These are phyloP conservation scores for Funneliformis mosseae DNA, from an alignment of 192 early-diverging fungal genomes.

Conservation along the genomic window DNA sequence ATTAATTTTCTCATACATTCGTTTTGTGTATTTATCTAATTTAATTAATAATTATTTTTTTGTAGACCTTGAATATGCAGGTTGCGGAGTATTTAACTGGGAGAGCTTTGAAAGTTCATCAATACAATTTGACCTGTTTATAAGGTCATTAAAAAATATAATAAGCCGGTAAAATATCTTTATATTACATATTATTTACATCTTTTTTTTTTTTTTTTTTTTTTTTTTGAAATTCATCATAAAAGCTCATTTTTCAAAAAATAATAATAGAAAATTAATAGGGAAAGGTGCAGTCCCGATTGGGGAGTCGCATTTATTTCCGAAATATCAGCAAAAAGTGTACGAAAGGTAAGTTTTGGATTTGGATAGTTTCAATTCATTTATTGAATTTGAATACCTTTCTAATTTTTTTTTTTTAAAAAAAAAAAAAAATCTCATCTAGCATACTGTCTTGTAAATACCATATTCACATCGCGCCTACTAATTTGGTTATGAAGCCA, in stretches of 20 bases:
- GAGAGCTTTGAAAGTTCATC: background rate
- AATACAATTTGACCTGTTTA: constrained; percentile 11
- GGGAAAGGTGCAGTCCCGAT: constrained; percentile 9
- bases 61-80: background rate
- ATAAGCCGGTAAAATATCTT: constrained; percentile 17
- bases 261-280: constrained; percentile 17
- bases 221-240: background rate
- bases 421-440: background rate
- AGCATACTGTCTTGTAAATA: constrained; percentile 21
- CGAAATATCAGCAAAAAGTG: background rate
- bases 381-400: background rate
- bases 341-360: constrained; percentile 4
- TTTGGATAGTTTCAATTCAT: background rate
- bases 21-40: background rate
- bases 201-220: background rate
- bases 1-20: background rate
- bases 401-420: background rate
- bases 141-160: constrained; percentile 26
- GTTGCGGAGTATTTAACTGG: background rate
- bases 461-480: background rate
- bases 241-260: background rate
- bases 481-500: constrained; percentile 17
- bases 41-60: background rate
- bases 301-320: constrained; percentile 16
- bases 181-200: background rate